Conservation (phyloP, 1,284 basidiomycete genomes). For the Malassezia sp. region DNA sequence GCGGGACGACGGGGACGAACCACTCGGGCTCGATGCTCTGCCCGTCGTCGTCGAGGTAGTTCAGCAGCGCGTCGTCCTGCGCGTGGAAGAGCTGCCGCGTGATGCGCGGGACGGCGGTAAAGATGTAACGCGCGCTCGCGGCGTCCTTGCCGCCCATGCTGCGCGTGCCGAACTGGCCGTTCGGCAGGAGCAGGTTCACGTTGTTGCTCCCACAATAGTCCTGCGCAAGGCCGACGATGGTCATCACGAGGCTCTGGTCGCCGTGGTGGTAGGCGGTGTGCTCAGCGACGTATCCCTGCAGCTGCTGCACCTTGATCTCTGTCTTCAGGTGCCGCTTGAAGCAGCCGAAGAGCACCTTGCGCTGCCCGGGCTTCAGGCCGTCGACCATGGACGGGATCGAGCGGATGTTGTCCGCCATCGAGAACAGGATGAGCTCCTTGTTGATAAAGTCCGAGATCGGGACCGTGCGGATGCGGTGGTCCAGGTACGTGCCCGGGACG, state of each 20-base stretch:
- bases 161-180: slow-evolving; percentile 86
- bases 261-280: slow-evolving; percentile 96
- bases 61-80: slow-evolving; percentile 73
- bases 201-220: slow-evolving; percentile 94
- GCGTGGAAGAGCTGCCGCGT: slow-evolving; percentile 71
- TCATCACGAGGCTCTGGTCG: slow-evolving; percentile 70
- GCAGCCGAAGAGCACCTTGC: slow-evolving; percentile 89
- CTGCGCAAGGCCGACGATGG: slow-evolving; percentile 89
- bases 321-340: slow-evolving; percentile 87
- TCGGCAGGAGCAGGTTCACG: slow-evolving; percentile 74
- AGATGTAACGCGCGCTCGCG: slow-evolving; percentile 93
- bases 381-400: slow-evolving; percentile 73
- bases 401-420: slow-evolving; percentile 97
- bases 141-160: slow-evolving; percentile 54
- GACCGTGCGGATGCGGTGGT: slow-evolving; percentile 78
- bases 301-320: slow-evolving; percentile 92
- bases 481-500: slow-evolving; percentile 89
- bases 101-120: slow-evolving; percentile 68
- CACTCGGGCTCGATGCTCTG: slow-evolving; percentile 82
- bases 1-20: slow-evolving; percentile 80
- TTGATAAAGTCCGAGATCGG: slow-evolving; percentile 93
- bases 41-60: slow-evolving; percentile 77
- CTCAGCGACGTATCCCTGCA: slow-evolving; percentile 86
- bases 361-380: slow-evolving; percentile 95
- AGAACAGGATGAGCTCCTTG: slow-evolving; percentile 94